A percentile compares a stretch with the other conserved stretches of the same genome.
Evolutionary conservation across 495 filamentous ascomycete genomes (phyloP).

Genomic region (Xylaria acuta): DNA sequence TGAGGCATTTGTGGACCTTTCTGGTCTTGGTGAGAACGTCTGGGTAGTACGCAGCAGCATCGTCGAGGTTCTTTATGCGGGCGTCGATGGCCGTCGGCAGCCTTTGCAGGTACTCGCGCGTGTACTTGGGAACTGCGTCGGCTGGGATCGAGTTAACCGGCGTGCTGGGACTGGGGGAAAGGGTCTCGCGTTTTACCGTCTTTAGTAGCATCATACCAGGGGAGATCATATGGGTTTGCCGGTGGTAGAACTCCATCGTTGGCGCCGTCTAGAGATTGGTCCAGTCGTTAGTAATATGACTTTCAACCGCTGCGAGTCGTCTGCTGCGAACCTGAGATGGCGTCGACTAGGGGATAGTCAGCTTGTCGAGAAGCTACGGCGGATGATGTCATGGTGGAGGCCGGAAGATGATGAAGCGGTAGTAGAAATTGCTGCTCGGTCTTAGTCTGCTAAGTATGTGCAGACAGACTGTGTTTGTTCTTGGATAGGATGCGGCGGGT

Average conservation of each 20-base stretch:
- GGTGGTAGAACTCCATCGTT: not conserved
- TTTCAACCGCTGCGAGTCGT: too few relatives aligned
- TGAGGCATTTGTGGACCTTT: not conserved
- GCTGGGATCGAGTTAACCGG: not conserved
- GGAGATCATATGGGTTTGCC: not conserved
- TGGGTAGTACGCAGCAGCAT: not conserved
- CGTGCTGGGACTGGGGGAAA: too few relatives aligned
- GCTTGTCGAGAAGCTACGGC: not conserved
- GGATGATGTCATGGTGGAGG: not conserved
- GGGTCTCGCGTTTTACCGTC: not conserved
- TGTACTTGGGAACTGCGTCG: slow-evolving; percentile 9
- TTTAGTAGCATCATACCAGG: not conserved
- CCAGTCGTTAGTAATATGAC: not conserved
- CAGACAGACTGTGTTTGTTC: not conserved
- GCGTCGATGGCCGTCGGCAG: not conserved
- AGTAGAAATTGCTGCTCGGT: not conserved
- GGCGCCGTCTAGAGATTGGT: not conserved
- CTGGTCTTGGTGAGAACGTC: not conserved
- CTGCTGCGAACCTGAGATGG: not conserved
- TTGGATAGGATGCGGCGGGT: not conserved
- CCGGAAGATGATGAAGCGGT: not conserved
- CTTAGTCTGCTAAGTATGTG: not conserved
- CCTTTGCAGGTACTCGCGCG: slow-evolving; percentile 18
- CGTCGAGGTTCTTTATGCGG: not conserved
- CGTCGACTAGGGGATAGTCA: not conserved